Evolutionary conservation across 106 monocot species (phyloP).

Genomic region (Apostasia ramifera): DNA sequence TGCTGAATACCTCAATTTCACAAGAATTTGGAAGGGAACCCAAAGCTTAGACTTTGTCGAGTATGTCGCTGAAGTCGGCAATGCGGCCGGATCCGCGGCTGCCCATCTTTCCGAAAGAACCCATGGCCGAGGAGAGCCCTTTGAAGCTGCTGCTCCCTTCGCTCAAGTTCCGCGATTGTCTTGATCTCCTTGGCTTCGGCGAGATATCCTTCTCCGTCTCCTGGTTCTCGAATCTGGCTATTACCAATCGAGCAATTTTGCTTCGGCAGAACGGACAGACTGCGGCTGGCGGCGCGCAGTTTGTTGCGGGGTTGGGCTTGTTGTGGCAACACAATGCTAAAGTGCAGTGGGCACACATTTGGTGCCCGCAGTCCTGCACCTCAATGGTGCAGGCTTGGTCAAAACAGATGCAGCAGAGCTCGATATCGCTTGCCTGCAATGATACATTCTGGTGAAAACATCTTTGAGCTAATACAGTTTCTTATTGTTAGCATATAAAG

Average conservation of each 20-base stretch:
- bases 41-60: slow-evolving; percentile 40
- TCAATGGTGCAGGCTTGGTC: slow-evolving; percentile 86
- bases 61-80: slow-evolving; percentile 29
- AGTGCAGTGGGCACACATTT: slow-evolving; percentile 93
- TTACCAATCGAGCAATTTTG: slow-evolving; percentile 52
- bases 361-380: slow-evolving; percentile 83
- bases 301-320: slow-evolving; percentile 63
- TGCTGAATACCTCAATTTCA: no score
- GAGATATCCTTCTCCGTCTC: slow-evolving; percentile 22
- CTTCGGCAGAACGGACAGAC: slow-evolving; percentile 91
- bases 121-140: slow-evolving; percentile 55
- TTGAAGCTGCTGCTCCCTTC: slow-evolving; percentile 98
- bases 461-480: no score
- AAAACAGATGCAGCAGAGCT: slow-evolving; percentile 93
- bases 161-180: slow-evolving; percentile 44
- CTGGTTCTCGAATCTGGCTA: slow-evolving; percentile 35
- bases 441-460: neutral
- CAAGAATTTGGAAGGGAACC: no score
- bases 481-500: neutral
- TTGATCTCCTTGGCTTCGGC: slow-evolving; percentile 25
- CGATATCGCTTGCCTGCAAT: slow-evolving; percentile 41
- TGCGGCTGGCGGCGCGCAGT: slow-evolving; percentile 32
- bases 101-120: slow-evolving; percentile 59
- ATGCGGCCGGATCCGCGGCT: slow-evolving; percentile 36
- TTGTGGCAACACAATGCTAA: slow-evolving; percentile 85